These are phyloP conservation scores for Leptographium wingfieldii DNA, from an alignment of 2,329 filamentous ascomycete species.

Conservation along the genomic window DNA sequence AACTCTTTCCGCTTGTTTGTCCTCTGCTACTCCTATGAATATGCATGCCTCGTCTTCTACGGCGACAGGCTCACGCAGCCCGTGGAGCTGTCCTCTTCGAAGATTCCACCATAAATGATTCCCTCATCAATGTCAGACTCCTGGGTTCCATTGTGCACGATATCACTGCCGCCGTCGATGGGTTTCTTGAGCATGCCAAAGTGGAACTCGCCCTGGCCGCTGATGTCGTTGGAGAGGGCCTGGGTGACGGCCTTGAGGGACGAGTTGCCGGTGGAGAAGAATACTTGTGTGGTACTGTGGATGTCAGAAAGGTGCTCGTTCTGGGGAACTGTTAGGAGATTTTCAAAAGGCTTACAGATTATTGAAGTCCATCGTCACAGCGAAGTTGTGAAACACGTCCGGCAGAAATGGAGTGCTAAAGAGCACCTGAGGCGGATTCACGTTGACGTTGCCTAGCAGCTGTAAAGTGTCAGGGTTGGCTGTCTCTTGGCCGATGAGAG, in stretches of 20 bases:
- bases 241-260: slow-evolving; percentile 34
- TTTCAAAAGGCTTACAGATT: slow-evolving; percentile 30
- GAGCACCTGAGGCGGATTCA: slow-evolving; percentile 31
- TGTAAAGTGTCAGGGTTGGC: slow-evolving; percentile 28
- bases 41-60: slow-evolving; percentile 1
- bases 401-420: slow-evolving; percentile 38
- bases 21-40: background rate
- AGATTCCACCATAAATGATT: slow-evolving; percentile 38
- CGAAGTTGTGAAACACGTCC: slow-evolving; percentile 49
- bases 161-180: slow-evolving; percentile 28
- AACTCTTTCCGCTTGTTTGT: background rate
- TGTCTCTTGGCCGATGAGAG: slow-evolving; percentile 28
- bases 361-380: slow-evolving; percentile 41
- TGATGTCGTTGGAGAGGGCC: slow-evolving; percentile 35
- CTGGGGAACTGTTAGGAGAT: background rate
- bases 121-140: slow-evolving; percentile 36
- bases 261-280: slow-evolving; percentile 37
- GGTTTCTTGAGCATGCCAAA: slow-evolving; percentile 52
- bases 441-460: slow-evolving; percentile 34
- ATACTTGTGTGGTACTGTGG: slow-evolving; percentile 39
- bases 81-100: slow-evolving; percentile 34
- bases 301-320: background rate
- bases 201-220: slow-evolving; percentile 48
- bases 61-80: slow-evolving; percentile 25
- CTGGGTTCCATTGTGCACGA: slow-evolving; percentile 36